Evolutionary conservation across 352 stramenopile genomes (phyloP).

Genomic region (Pythium myriotylum): DNA sequence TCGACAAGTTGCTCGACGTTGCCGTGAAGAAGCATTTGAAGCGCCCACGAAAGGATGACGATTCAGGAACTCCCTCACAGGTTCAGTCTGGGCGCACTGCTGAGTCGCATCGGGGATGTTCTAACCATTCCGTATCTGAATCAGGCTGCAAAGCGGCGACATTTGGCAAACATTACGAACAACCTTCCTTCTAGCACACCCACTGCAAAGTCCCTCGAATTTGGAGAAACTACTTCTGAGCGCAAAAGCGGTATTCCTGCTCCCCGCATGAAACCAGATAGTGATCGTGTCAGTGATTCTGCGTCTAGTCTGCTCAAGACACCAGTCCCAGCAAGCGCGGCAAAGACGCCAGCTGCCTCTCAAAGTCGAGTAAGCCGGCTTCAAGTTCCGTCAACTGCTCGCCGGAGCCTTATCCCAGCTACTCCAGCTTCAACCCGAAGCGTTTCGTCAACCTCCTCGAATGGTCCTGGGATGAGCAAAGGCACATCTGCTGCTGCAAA

Average conservation of each 20-base stretch:
- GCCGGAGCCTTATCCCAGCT: slow-evolving; percentile 32
- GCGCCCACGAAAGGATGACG: slow-evolving; percentile 39
- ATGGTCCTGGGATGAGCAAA: too few species aligned
- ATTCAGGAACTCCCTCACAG: slow-evolving; percentile 32
- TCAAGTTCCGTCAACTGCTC: slow-evolving; percentile 10
- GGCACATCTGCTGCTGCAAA: too few species aligned
- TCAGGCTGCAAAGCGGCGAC: slow-evolving; percentile 47
- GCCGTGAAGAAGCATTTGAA: slow-evolving; percentile 74
- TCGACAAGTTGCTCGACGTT: slow-evolving; percentile 47
- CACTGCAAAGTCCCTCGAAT: slow-evolving; percentile 34
- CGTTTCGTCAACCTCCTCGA: too few species aligned
- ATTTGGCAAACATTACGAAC: slow-evolving; percentile 69
- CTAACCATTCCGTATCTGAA: not conserved
- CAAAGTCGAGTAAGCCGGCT: slow-evolving; percentile 3
- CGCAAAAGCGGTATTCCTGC: slow-evolving; percentile 15
- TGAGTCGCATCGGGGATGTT: slow-evolving; percentile 17
- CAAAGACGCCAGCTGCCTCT: slow-evolving; percentile 14
- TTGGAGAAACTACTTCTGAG: slow-evolving; percentile 21
- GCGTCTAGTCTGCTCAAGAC: slow-evolving; percentile 8
- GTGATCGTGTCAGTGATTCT: slow-evolving; percentile 7
- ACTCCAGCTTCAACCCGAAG: slow-evolving; percentile 34
- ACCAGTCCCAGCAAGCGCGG: slow-evolving; percentile 8
- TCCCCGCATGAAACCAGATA: slow-evolving; percentile 6
- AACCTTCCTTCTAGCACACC: slow-evolving; percentile 35
- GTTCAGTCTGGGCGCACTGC: too few species aligned